phyloP scores from a whole-genome alignment of 805 yeast species.

The Zygotorulaspora danielsina region DNA sequence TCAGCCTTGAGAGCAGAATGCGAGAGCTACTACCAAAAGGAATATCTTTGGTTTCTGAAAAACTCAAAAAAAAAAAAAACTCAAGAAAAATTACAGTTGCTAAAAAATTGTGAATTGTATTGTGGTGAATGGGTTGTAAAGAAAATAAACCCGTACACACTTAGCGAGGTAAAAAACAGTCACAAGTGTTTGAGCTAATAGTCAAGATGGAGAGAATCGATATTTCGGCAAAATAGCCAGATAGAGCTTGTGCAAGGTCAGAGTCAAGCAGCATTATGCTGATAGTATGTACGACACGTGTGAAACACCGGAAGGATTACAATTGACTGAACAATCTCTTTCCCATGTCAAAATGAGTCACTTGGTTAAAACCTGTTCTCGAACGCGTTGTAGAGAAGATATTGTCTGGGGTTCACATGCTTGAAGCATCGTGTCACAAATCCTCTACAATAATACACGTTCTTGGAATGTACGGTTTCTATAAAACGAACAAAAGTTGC shows the following conservation, averaged over 20 bases:
- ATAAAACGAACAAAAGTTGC: conserved; percentile 5
- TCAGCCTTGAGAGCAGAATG: not conserved
- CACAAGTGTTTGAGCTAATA: conserved; percentile 5
- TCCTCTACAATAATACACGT: conserved; percentile 40
- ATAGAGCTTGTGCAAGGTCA: no score
- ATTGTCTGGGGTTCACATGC: conserved; percentile 28
- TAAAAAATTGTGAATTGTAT: no score
- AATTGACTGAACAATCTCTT: conserved; percentile 5
- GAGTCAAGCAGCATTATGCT: no score
- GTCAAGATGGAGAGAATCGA: no score
- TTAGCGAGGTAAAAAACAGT: not conserved
- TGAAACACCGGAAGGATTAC: conserved; percentile 22
- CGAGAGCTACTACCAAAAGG: no score
- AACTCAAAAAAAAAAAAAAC: no score
- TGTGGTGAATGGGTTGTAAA: not conserved
- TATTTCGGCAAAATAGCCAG: no score
- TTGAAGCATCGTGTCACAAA: conserved; percentile 21
- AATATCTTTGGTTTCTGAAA: no score
- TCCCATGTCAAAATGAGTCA: conserved; percentile 16
- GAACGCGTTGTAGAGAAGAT: conserved; percentile 39
- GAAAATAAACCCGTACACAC: not conserved
- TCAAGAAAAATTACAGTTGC: no score
- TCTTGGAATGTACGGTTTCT: conserved; percentile 33
- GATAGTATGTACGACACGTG: conserved; percentile 27
- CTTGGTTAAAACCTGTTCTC: conserved; percentile 23